These are phyloP conservation scores for Paracoccidioides brasiliensis DNA, from an alignment of 2,329 filamentous ascomycete species.

Conservation along the genomic window DNA sequence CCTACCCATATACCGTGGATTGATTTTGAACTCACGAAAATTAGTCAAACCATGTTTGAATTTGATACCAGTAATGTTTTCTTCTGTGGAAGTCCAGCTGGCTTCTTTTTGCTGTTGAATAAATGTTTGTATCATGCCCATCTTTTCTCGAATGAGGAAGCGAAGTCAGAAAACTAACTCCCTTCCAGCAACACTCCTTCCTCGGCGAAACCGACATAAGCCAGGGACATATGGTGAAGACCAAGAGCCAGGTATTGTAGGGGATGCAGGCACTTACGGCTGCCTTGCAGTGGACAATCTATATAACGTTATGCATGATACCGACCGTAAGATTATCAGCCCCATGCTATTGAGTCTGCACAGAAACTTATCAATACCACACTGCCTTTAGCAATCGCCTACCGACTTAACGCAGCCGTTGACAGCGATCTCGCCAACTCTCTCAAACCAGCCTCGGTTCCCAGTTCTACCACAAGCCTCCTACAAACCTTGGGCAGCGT, in stretches of 20 bases:
- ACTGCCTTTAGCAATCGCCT: slow-evolving; percentile 56
- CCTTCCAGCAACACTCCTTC: slow-evolving; percentile 47
- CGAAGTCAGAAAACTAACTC: slow-evolving; percentile 7
- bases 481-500: slow-evolving; percentile 51
- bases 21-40: slow-evolving; percentile 24
- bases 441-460: slow-evolving; percentile 66
- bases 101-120: slow-evolving; percentile 84
- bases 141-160: background rate
- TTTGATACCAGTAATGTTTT: slow-evolving; percentile 88
- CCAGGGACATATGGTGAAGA: slow-evolving; percentile 57
- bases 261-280: slow-evolving; percentile 67
- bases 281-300: slow-evolving; percentile 91
- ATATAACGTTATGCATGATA: slow-evolving; percentile 77
- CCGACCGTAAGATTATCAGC: slow-evolving; percentile 39
- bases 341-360: slow-evolving; percentile 39
- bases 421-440: slow-evolving; percentile 66
- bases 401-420: slow-evolving; percentile 80
- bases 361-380: background rate
- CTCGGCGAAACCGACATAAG: slow-evolving; percentile 63
- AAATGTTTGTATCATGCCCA: slow-evolving; percentile 27
- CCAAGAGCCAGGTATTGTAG: slow-evolving; percentile 50
- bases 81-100: slow-evolving; percentile 76
- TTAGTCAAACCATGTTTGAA: slow-evolving; percentile 55
- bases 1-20: slow-evolving; percentile 54
- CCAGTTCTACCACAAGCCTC: slow-evolving; percentile 54